Base-by-base conservation (phyloP, 2,329 filamentous ascomycete genomes). In the Monascus ruber region DNA sequence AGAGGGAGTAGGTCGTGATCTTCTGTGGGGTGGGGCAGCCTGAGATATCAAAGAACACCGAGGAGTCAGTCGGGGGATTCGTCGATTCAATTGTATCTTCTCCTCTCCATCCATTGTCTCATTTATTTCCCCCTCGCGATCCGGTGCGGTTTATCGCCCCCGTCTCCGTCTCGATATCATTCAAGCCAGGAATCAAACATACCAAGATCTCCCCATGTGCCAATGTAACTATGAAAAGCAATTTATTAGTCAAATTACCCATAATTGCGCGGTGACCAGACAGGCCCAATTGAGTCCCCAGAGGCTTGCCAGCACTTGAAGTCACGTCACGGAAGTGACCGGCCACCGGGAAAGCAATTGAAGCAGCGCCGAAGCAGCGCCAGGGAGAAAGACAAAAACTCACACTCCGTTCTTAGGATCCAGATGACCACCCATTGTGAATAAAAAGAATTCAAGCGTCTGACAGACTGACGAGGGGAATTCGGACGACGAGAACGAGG, bases 171-270 rank as follows among this genome's bases (percentile, higher is more conserved):
- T 10, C 10, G 8, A 25, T 35, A 11, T 27, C 24, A 26, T 17
- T 17, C 17, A 17, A 17, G 17, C 17, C 17, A 17, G 17, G 26
- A n/a, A 42, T 41, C 32, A 50, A 50, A 77, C 78, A 70, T 76
- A 86, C 83, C 83, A 49, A 88, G 68, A 56, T 71, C 68, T 56
- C 84, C 84, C 82, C 83, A 89, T 63, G 67, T 66, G 52, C 84
- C 84, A 43, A 88, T 68, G 65, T 71, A 87, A 62, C 84, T 88
- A 53, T 50, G 47, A 17, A 31, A 44, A 44, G 39, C 25, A 37
- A 35, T 31, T 38, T 26, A 48, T 65, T 44, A 63, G 55, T 43
- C 35, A 37, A 35, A 40, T 31, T 17, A 25, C 28, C 24, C 24
- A 41, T 8, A 37, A 5, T 29, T 29, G 6, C 28, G 3, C 28